Evolutionary conservation across 2,329 filamentous ascomycete genomes (phyloP), one percentile per base, ranked within the genome.

Genomic region (Chaetomiaceae sp.): DNA sequence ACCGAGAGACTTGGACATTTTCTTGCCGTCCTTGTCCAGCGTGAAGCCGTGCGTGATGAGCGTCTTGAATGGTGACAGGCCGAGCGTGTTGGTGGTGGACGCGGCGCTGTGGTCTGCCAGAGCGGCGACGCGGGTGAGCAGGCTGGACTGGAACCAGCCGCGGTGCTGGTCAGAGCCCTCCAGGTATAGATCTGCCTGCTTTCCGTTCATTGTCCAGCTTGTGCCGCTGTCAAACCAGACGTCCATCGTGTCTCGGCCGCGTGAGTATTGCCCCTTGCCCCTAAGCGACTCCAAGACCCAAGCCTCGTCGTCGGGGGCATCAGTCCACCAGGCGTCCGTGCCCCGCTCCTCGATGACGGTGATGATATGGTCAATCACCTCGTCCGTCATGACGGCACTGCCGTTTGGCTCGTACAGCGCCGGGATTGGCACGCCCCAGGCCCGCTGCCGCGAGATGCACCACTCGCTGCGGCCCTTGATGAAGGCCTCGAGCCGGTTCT

Each of bases 191-290:
- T 98, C 89, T 0, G 88, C 88, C 19, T 63, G 82, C 54, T 45
- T 62, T 37, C 53, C 57, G 22, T 69, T 72, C 60, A 79, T 74
- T 4, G 74, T 85, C 93, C 93, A 98, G 60, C 88, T 95, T 40
- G 86, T 95, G 6, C 93, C 93, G 55, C 93, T 97, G 64, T 98
- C 93, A 58, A 98, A 98, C 93, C 93, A 98, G 9, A 98, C 93
- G 64, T 98, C 93, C 93, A 98, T 98, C 0, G 93, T 98, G 60
- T 98, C 93, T 35, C 74, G 86, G 12, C 91, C 91, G 52, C 93
- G 84, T 38, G 77, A 72, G 61, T 84, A 93, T 5, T 68, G 61
- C 8, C 72, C 71, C 12, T 73, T 68, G 26, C 65, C 63, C 35
- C 69, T 68, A 2, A 95, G 69, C 9, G 78, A 75, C 6, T 78